Conservation (phyloP, 2,329 filamentous ascomycete species). For the Aspergillus sp. region DNA sequence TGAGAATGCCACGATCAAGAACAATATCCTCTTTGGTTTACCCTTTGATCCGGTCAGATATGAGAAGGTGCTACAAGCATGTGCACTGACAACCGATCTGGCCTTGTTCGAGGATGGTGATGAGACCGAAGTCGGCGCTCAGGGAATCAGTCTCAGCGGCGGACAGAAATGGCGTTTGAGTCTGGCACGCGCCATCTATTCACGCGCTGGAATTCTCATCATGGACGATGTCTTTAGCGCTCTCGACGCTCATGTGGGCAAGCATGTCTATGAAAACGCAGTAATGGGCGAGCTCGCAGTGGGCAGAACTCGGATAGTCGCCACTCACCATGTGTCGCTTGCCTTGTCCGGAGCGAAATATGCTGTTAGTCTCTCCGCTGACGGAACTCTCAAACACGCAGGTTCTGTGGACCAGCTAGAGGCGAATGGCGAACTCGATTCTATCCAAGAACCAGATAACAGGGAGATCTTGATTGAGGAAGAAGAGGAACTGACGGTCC, state of each 20-base stretch:
- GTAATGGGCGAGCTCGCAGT: conserved; percentile 67
- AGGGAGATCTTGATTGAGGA: not conserved
- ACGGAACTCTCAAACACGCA: conserved; percentile 48
- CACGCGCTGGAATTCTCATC: conserved; percentile 70
- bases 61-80: conserved; percentile 67
- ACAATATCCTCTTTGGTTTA: conserved; percentile 76
- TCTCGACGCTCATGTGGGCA: conserved; percentile 75
- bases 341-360: conserved; percentile 69
- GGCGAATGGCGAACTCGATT: not conserved
- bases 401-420: not conserved
- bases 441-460: not conserved
- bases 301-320: conserved; percentile 72
- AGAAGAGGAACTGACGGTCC: not conserved
- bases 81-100: conserved; percentile 72
- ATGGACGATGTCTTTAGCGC: conserved; percentile 80
- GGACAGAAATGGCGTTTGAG: conserved; percentile 80
- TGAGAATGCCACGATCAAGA: conserved; percentile 73
- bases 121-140: conserved; percentile 58
- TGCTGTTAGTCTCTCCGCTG: conserved; percentile 63
- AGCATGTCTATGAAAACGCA: conserved; percentile 74
- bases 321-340: conserved; percentile 76
- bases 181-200: conserved; percentile 76
- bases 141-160: conserved; percentile 76
- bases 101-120: conserved; percentile 74
- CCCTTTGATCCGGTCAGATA: conserved; percentile 68